phyloP scores from a whole-genome alignment of 495 filamentous ascomycete species.

The Tuber indicum region DNA sequence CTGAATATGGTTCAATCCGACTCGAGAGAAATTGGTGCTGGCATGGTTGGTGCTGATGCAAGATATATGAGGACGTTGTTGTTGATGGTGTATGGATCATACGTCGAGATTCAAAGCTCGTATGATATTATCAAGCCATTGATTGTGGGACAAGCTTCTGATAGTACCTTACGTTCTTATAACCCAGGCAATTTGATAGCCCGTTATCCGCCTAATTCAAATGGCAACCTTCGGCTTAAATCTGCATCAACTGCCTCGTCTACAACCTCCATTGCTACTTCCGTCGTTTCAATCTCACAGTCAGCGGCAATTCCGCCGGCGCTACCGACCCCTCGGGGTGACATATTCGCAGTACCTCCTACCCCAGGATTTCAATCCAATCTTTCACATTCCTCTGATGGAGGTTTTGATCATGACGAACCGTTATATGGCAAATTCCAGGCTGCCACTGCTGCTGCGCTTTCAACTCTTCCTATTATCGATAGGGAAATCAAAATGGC shows the following conservation, averaged over 20 bases:
- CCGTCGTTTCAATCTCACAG: conserved; percentile 17
- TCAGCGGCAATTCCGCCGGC: conserved; percentile 17
- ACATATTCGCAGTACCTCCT: conserved; percentile 28
- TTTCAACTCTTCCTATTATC: conserved; percentile 34
- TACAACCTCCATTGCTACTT: conserved; percentile 22
- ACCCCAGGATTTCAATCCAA: conserved; percentile 23
- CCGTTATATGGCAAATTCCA: conserved; percentile 38
- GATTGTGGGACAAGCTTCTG: conserved; percentile 14
- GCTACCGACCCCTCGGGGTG: conserved; percentile 24
- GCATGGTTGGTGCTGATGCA: conserved; percentile 54
- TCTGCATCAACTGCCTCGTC: conserved; percentile 23
- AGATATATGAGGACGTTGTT: conserved; percentile 74
- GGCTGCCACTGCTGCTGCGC: conserved; percentile 36
- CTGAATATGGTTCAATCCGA: conserved; percentile 63
- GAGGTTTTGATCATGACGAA: conserved; percentile 37
- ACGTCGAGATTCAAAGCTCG: conserved; percentile 58
- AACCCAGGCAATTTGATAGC: conserved; percentile 10
- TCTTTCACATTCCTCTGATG: conserved; percentile 28
- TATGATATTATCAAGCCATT: conserved; percentile 38
- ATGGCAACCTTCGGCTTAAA: conserved; percentile 22
- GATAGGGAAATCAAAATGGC: conserved; percentile 37
- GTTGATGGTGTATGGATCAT: conserved; percentile 71
- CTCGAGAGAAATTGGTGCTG: conserved; percentile 61
- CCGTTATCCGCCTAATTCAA: conserved; percentile 18
- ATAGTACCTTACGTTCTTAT: conserved; percentile 8